Conservation (phyloP, 257 asterid species). For the Solanum commersonii region DNA sequence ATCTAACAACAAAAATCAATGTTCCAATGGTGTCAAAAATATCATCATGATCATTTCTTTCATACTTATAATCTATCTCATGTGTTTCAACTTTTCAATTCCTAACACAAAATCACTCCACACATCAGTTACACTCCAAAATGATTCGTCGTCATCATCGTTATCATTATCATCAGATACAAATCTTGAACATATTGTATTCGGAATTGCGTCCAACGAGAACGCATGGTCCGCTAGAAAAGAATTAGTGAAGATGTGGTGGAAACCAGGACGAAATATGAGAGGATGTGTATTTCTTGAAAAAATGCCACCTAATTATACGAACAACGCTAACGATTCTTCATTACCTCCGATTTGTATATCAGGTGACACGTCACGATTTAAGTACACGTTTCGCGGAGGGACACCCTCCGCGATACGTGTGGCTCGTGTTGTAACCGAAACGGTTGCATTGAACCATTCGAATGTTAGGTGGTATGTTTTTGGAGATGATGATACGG, state of each 20-base stretch:
- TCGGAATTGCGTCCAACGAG: slow-evolving; percentile 60
- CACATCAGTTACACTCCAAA: slow-evolving; percentile 14
- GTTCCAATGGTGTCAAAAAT: slow-evolving; percentile 5
- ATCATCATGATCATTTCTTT: slow-evolving; percentile 17
- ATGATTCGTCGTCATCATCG: background rate
- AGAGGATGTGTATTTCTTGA: slow-evolving; percentile 79
- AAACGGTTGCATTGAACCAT: background rate
- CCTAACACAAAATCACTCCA: slow-evolving; percentile 5
- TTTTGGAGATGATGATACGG: slow-evolving; percentile 70
- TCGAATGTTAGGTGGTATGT: slow-evolving; percentile 51
- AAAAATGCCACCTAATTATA: background rate
- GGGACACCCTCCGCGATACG: background rate
- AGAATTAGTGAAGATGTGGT: slow-evolving; percentile 53
- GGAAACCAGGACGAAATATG: slow-evolving; percentile 51
- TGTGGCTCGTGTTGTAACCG: background rate
- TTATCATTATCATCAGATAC: slow-evolving; percentile 18
- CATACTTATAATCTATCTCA: slow-evolving; percentile 15
- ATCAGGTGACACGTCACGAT: background rate
- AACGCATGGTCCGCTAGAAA: slow-evolving; percentile 43
- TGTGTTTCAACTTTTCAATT: slow-evolving; percentile 13
- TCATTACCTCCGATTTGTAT: background rate
- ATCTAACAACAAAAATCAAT: slow-evolving; percentile 6
- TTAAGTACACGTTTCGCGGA: background rate
- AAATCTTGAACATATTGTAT: slow-evolving; percentile 50
- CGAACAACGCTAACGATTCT: background rate